phyloP scores from a whole-genome alignment of 345 rosid genomes.

The Eucalyptus regnans region DNA sequence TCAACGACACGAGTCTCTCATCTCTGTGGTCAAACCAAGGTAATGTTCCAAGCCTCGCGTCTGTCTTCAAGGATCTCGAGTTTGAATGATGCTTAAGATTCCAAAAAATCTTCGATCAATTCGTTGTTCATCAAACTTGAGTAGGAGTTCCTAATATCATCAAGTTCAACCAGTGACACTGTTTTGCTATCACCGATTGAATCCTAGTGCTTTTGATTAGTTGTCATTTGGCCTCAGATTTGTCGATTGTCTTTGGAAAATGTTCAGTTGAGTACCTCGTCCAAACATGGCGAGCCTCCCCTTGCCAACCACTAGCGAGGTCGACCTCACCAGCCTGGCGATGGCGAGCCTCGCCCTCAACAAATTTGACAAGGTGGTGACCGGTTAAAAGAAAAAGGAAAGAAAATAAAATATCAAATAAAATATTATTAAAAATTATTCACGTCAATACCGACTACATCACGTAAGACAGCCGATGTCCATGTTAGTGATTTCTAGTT shows the following conservation, averaged over 20 bases:
- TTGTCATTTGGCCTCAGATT: background rate
- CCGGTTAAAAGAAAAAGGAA: background rate
- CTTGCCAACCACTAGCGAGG: background rate
- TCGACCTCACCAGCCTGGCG: background rate
- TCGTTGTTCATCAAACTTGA: background rate
- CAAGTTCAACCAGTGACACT: background rate
- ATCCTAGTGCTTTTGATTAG: background rate
- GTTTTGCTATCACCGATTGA: background rate
- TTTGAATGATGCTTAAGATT: background rate
- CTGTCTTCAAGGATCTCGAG: background rate
- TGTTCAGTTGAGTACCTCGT: accelerated
- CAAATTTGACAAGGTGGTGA: background rate
- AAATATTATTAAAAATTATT: no score
- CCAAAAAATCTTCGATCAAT: background rate
- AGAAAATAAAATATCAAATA: no score
- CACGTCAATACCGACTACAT: accelerated
- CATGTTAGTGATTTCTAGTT: no score
- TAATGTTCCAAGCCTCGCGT: background rate
- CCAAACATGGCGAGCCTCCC: background rate
- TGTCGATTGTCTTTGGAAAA: background rate
- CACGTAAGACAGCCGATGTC: accelerated
- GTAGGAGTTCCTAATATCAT: background rate
- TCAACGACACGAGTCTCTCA: background rate
- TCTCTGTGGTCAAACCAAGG: background rate
- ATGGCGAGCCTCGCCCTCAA: accelerated